phyloP scores from a whole-genome alignment of 2,329 filamentous ascomycete genomes.

The Pseudogymnoascus sp. region DNA sequence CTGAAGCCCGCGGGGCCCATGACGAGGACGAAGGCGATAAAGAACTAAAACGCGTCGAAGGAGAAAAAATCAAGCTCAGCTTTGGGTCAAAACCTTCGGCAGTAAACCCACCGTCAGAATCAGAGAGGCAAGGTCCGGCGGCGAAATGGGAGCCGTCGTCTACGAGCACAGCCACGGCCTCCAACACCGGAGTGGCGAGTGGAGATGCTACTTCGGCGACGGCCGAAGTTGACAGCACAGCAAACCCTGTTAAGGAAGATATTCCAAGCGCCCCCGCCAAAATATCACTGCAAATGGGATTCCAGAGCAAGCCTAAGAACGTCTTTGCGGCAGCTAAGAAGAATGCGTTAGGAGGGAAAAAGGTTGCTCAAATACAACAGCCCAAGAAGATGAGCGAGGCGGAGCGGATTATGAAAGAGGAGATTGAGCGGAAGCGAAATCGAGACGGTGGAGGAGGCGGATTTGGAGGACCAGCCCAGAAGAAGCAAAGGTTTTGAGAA shows the following conservation, averaged over 20 bases:
- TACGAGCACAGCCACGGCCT: neutral
- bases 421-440: conserved; percentile 61
- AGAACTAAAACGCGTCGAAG: conserved; percentile 52
- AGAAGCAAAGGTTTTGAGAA: conserved; percentile 39
- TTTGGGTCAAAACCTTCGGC: conserved; percentile 40
- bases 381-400: conserved; percentile 82
- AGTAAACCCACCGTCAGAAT: conserved; percentile 16
- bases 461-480: conserved; percentile 32
- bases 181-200: neutral
- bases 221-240: neutral
- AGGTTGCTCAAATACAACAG: conserved; percentile 45
- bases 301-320: conserved; percentile 63
- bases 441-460: conserved; percentile 36
- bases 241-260: conserved; percentile 9
- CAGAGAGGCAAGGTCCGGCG: neutral
- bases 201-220: conserved; percentile 10
- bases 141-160: neutral
- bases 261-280: conserved; percentile 24
- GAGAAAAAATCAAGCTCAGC: conserved; percentile 67
- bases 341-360: conserved; percentile 63
- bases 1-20: conserved; percentile 35
- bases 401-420: conserved; percentile 81
- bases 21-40: conserved; percentile 36
- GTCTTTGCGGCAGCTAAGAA: conserved; percentile 62
- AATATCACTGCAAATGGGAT: conserved; percentile 57